Conservation (phyloP, 2,329 filamentous ascomycete species). For the Sclerotinia nivalis region DNA sequence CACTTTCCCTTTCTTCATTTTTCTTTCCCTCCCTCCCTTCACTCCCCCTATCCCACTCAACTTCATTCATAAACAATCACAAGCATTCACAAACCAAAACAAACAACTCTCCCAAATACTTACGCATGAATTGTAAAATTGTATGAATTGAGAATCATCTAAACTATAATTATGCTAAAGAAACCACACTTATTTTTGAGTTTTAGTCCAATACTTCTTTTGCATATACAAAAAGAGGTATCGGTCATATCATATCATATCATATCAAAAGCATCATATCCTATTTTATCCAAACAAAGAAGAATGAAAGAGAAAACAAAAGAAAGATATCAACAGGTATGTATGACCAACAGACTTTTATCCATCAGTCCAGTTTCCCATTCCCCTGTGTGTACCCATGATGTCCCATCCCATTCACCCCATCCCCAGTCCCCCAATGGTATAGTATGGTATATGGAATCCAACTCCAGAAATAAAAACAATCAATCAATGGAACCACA, state of each 20-base stretch:
- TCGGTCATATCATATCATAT: background rate
- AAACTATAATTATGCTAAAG: background rate
- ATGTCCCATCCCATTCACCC: background rate
- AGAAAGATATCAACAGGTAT: background rate
- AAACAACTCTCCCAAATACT: no score
- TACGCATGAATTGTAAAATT: background rate
- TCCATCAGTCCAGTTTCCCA: background rate
- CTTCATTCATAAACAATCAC: no score
- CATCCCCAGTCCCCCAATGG: background rate
- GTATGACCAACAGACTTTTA: background rate
- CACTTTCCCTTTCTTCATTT: no score
- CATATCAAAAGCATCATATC: background rate
- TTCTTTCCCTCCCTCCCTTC: no score
- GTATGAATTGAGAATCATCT: background rate
- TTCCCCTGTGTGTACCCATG: background rate
- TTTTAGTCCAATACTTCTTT: background rate
- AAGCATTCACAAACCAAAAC: no score
- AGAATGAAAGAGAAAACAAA: background rate
- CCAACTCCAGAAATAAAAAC: constrained; percentile 8
- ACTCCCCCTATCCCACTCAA: no score
- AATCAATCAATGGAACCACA: background rate
- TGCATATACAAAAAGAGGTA: background rate
- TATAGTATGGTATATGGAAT: background rate
- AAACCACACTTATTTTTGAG: background rate
- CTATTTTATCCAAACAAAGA: background rate